Evolutionary conservation across 2,329 filamentous ascomycete genomes (phyloP), one percentile per base, ranked within the genome.

Genomic region (Triangularia setosa): DNA sequence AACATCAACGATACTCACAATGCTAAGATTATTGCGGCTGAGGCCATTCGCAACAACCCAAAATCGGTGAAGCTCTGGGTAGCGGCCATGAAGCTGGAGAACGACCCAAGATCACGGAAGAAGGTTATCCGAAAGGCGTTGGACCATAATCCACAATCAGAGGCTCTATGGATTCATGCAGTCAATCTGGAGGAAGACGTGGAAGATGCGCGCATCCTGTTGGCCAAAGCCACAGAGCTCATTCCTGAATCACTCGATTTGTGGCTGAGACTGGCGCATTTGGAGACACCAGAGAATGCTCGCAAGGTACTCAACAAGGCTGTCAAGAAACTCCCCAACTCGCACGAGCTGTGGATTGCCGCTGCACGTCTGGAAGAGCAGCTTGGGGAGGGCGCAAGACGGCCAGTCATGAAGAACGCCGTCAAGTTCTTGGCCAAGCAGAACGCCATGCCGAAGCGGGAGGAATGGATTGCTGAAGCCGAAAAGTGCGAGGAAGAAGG

Each of bases 151-250:
- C 93, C 93, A 0, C 92, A 97, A 73, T 98, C 94, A 0, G 95
- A 98, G 57, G 90, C 91, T 52, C 84, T 99, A n/a, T 99, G 95
- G 95, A 99, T 98, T 75, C 93, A 96, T 74, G 90, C 94, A 4
- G 94, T 99, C 67, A 98, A 98, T 71, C 80, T 98, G 62, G 95
- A 98, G 73, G 94, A 97, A 72, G 90, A 97, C 70, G 86, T 90
- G 0, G 90, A 89, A 28, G 93, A 97, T 79, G 96, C 96, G 4
- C 89, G 89, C 67, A 81, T 99, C 63, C 83, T 99, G 62, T 85
- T 99, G 56, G 93, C 93, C 57, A 97, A 97, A 78, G 96, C 96
- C 0, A 96, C 93, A 0, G 93, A 99, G 72, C 90, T 97, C 64
- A 96, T 99, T 63, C 94, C 94, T 0, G 82, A 96, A 6, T 97